Percentiles rank a stretch among this genome's conserved stretches.
phyloP scores from a whole-genome alignment of 495 filamentous ascomycete species.

The Hypoxylon fragiforme region DNA sequence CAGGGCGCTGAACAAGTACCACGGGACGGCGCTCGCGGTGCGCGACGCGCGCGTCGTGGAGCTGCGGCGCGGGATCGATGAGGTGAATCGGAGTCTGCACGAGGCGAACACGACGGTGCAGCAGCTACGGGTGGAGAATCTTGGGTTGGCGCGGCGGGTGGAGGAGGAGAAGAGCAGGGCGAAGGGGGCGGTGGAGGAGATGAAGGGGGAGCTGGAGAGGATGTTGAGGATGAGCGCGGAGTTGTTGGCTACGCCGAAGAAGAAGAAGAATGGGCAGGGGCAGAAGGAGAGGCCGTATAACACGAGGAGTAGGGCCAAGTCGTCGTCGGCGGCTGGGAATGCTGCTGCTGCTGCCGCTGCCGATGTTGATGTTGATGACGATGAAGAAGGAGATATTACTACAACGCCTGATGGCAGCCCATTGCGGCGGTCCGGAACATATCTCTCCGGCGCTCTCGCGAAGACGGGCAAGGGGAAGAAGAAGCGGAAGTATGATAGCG shows the following conservation, averaged over 20 bases:
- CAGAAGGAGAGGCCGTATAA: not conserved
- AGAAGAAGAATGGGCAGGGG: too few relatives aligned
- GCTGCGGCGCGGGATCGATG: conserved; percentile 44
- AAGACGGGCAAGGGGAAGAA: conserved; percentile 40
- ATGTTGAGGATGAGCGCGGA: conserved; percentile 44
- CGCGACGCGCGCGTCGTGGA: conserved; percentile 49
- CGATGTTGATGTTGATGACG: too few relatives aligned
- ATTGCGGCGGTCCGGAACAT: conserved; percentile 13
- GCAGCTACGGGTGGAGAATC: conserved; percentile 44
- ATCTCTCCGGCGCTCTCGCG: conserved; percentile 40
- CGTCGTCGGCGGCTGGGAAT: too few relatives aligned
- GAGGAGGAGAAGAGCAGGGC: conserved; percentile 50
- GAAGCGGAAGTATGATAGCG: conserved; percentile 62
- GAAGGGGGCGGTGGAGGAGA: conserved; percentile 55
- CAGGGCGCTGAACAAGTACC: conserved; percentile 34
- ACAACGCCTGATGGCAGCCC: conserved; percentile 22
- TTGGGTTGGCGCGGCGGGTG: conserved; percentile 32
- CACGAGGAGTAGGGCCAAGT: conserved; percentile 10
- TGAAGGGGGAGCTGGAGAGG: conserved; percentile 48
- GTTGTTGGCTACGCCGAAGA: conserved; percentile 32
- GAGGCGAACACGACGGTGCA: conserved; percentile 43
- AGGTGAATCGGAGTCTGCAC: conserved; percentile 40
- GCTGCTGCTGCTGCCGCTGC: too few relatives aligned
- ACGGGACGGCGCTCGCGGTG: conserved; percentile 45
- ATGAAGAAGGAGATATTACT: not conserved